Conservation (phyloP, 805 yeast genomes). For the Wickerhamomyces silvicola region DNA sequence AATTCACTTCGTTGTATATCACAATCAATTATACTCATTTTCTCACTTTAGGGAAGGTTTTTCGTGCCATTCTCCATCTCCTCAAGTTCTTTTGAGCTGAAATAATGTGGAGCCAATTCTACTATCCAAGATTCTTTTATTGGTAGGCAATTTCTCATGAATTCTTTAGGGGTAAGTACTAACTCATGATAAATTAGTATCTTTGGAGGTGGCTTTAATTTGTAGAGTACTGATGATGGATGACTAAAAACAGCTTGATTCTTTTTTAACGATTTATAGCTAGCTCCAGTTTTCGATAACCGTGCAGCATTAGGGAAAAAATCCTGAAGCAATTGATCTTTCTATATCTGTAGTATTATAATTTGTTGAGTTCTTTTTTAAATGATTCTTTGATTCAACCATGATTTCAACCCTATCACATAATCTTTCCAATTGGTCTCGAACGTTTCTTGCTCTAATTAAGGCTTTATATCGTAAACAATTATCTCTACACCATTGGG, state of each 20-base stretch:
- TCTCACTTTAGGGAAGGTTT: slow-evolving; percentile 17
- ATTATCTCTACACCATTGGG: slow-evolving; percentile 81
- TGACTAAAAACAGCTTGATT: slow-evolving; percentile 75
- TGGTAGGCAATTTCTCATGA: slow-evolving; percentile 75
- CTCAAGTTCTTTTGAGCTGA: slow-evolving; percentile 11
- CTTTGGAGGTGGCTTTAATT: slow-evolving; percentile 65
- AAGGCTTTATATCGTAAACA: slow-evolving; percentile 72
- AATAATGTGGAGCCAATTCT: slow-evolving; percentile 64
- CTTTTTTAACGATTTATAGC: slow-evolving; percentile 55
- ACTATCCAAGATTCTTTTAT: slow-evolving; percentile 65
- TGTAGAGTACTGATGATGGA: slow-evolving; percentile 73
- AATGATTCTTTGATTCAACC: slow-evolving; percentile 26
- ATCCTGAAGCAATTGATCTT: slow-evolving; percentile 82
- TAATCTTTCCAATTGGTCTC: slow-evolving; percentile 59
- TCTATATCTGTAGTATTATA: slow-evolving; percentile 69
- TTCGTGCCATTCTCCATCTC: slow-evolving; percentile 12
- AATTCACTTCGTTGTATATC: no score
- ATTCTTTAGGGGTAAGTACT: slow-evolving; percentile 80
- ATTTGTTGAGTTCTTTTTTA: slow-evolving; percentile 23
- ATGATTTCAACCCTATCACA: slow-evolving; percentile 49
- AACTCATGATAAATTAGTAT: slow-evolving; percentile 75
- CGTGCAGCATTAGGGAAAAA: slow-evolving; percentile 96
- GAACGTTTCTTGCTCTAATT: slow-evolving; percentile 58
- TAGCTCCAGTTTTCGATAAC: slow-evolving; percentile 68
- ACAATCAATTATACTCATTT: no score